Base-by-base conservation (phyloP, 352 stramenopile genomes). In the Pythium periplocum region DNA sequence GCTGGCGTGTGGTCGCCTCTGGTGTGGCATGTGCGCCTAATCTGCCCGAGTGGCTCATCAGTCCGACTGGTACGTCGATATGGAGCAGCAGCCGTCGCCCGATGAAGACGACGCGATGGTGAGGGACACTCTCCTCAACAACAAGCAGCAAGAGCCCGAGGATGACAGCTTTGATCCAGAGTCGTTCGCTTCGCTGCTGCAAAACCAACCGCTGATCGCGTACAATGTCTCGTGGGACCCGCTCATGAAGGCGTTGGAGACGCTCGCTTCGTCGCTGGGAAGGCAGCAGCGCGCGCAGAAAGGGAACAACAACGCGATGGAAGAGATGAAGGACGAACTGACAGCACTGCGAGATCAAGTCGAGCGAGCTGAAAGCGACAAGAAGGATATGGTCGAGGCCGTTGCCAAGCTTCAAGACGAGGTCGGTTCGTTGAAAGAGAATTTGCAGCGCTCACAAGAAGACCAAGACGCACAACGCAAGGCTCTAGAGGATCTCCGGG, bases 221-320 rank as follows among this genome's bases (percentile, higher is more conserved):
- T 90, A 87, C 63, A 86, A 59, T 30, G 57, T 87, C 31, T 84
- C 83, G 47, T 87, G 82, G 78, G 77, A 87, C 36, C 83, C 83
- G 33, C 54, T 93, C 10, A 66, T 83, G 45, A 82, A 85, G 48
- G 75, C 75, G 8, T 64, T 93, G 1, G 66, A 83, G 55, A 59
- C 75, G 42, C 59, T 93, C 11, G 77, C 75, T 3, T 47, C 51
- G 5, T 81, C 78, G 8, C 73, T 88, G 52, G 64, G 66, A 5
- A 74, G 68, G 17, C 79, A 90, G 41, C 73, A 90, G 41, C 63
- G 59, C 26, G 57, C 49, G 10, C 72, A 83, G 46, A 59, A 68
- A 48, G 65, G 11, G 57, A 88, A 64, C 63, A 78, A 71, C 47
- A 40, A 64, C 46, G 61, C 67, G 11, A 62, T 86, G 34, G 77